Evolutionary conservation across 805 yeast species (phyloP).

Genomic region (Komagataella populi): DNA sequence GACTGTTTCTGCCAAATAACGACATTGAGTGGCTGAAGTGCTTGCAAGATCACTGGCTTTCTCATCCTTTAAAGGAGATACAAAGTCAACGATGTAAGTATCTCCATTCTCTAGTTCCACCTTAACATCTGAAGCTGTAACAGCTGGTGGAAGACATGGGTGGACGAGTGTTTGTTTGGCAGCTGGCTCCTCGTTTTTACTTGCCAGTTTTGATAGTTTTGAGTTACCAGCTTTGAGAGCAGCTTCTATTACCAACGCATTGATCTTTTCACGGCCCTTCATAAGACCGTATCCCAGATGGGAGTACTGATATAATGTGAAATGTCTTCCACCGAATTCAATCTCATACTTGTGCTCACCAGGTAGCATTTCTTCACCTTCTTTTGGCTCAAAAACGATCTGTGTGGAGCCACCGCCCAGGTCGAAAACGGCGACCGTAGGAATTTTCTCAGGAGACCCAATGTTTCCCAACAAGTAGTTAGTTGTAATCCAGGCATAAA

Average conservation of each 20-base stretch:
- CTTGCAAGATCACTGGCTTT: slow-evolving; percentile 15
- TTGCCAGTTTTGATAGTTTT: slow-evolving; percentile 16
- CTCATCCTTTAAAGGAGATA: slow-evolving; percentile 14
- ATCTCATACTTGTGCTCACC: slow-evolving; percentile 84
- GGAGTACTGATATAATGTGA: slow-evolving; percentile 80
- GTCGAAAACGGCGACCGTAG: slow-evolving; percentile 96
- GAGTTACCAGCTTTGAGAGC: slow-evolving; percentile 22
- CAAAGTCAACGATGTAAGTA: slow-evolving; percentile 19
- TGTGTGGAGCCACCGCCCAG: slow-evolving; percentile 98
- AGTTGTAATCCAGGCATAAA: slow-evolving; percentile 96
- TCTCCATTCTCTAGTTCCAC: slow-evolving; percentile 35
- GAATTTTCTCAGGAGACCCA: slow-evolving; percentile 58
- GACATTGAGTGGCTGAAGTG: slow-evolving; percentile 73
- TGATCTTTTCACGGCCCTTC: slow-evolving; percentile 82
- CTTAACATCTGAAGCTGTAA: slow-evolving; percentile 39
- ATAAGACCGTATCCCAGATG: slow-evolving; percentile 93
- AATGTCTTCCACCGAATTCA: slow-evolving; percentile 69
- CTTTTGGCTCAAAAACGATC: slow-evolving; percentile 88
- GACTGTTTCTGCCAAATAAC: slow-evolving; percentile 67
- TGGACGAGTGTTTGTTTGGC: slow-evolving; percentile 39
- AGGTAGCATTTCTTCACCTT: slow-evolving; percentile 51
- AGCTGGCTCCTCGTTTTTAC: slow-evolving; percentile 22
- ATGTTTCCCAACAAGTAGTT: slow-evolving; percentile 89
- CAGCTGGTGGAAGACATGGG: slow-evolving; percentile 85
- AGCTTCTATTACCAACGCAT: slow-evolving; percentile 45